Conservation (phyloP, 768 basidiomycete species). For the Clavaria fumosa region DNA sequence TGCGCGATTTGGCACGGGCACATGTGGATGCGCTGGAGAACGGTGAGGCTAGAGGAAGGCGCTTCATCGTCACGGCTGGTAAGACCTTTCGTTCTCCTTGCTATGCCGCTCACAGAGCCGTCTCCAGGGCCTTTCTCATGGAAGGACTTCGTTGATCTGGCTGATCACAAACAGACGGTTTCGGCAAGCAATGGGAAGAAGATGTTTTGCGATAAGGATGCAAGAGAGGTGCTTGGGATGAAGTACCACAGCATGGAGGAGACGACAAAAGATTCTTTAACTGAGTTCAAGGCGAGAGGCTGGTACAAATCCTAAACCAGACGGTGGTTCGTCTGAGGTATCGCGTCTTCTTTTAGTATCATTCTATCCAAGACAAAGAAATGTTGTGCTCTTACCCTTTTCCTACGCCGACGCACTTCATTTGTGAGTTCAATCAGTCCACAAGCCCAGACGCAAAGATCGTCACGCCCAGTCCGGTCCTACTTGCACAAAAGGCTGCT, state of each 20-base stretch:
- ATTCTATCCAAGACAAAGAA: too few relatives aligned
- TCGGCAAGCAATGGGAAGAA: neutral
- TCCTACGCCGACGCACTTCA: too few relatives aligned
- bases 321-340: too few relatives aligned
- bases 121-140: neutral
- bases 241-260: constrained; percentile 7
- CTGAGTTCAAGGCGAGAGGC: constrained; percentile 6
- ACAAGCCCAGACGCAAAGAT: too few relatives aligned
- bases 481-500: too few relatives aligned
- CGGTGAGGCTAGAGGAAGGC: constrained; percentile 33
- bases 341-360: too few relatives aligned
- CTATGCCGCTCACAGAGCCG: neutral
- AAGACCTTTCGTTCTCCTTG: neutral
- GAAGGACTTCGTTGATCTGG: neutral
- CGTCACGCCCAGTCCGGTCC: too few relatives aligned
- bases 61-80: constrained; percentile 26
- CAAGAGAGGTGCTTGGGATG: constrained; percentile 5
- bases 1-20: constrained; percentile 35
- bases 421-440: too few relatives aligned
- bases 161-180: constrained; percentile 4
- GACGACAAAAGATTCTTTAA: constrained; percentile 4
- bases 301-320: too few relatives aligned
- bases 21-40: constrained; percentile 35
- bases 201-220: constrained; percentile 1
- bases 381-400: too few relatives aligned